Evolutionary conservation across 2,329 filamentous ascomycete species (phyloP), one percentile per base, ranked within the genome.

Genomic region (Lecanosticta acicola): DNA sequence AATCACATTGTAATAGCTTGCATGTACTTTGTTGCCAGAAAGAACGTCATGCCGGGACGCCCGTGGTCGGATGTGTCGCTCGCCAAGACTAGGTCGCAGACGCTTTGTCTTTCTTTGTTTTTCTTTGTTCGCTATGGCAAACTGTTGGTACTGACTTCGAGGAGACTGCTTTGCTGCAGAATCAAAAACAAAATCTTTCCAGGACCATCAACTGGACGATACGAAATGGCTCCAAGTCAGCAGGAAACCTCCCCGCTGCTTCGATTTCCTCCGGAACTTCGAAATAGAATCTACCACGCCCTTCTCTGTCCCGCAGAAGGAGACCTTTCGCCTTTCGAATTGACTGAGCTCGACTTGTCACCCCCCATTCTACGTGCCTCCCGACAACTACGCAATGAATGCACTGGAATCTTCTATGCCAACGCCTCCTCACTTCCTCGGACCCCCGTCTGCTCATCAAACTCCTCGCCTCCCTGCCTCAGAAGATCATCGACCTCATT

Each of bases 321-420:
- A 17, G 19, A 36, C 8, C 11, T 13, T 13, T 33, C 43, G 21
- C n/a, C 42, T 10, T 55, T 50, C 21, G 34, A 46, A 13, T 26
- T 55, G 5, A 29, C 11, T n/a, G 42, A 49, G 35, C 35, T 29
- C 29, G 33, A 32, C n/a, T 47, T 53, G 44, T 26, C 40, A 17
- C 52, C 48, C 14, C 32, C 50, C 11, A 32, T 55, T 16, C 42
- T 55, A 2, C 18, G 19, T 11, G 35, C 39, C 26, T 49, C 37
- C 16, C 40, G 20, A 8, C 50, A 50, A 35, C 14, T 53, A 16
- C 50, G 52, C 18, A 2, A 13, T 42, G 48, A 60, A 50, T 63
- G 59, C 42, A 61, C 60, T 3, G 63, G 63, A 4, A 46, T 64
- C 39, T 46, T 50, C 18, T 49, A 49, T 26, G 37, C 48, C 14